phyloP scores from a whole-genome alignment of 2,329 filamentous ascomycete genomes.

The Calcarisporium arbuscula region DNA sequence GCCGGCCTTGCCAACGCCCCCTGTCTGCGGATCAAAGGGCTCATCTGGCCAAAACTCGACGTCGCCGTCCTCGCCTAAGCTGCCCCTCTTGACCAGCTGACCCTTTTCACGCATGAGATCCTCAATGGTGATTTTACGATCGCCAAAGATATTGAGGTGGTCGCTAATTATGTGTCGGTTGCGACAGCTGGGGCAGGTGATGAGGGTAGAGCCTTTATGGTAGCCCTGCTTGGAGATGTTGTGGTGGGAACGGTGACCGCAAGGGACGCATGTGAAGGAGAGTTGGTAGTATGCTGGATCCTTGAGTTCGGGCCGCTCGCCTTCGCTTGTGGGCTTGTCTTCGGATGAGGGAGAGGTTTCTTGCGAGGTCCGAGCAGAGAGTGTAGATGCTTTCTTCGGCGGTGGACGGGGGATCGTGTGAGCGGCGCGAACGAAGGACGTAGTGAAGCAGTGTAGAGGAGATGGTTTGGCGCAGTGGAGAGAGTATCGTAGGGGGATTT shows the following conservation, averaged over 20 bases:
- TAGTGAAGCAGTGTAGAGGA: conserved; percentile 5
- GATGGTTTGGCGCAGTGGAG: conserved; percentile 11
- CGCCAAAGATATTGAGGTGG: conserved; percentile 73
- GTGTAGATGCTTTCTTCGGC: conserved; percentile 4
- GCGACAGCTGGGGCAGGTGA: conserved; percentile 79
- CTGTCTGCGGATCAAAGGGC: conserved; percentile 14
- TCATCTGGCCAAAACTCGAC: conserved; percentile 88
- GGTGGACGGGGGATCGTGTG: conserved; percentile 32
- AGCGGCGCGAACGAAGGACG: conserved; percentile 19
- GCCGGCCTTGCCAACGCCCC: conserved; percentile 9
- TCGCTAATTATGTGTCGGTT: conserved; percentile 90
- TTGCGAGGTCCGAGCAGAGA: neutral
- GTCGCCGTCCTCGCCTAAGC: conserved; percentile 70
- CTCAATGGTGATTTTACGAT: conserved; percentile 64
- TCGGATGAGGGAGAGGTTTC: conserved; percentile 5
- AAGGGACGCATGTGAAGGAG: conserved; percentile 89
- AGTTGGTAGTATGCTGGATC: conserved; percentile 71
- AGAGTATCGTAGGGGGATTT: conserved; percentile 9
- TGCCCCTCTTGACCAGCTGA: conserved; percentile 64
- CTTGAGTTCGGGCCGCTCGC: conserved; percentile 22
- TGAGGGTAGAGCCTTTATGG: conserved; percentile 80
- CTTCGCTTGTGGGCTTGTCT: conserved; percentile 20
- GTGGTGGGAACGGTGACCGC: conserved; percentile 73
- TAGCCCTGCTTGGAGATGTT: conserved; percentile 90
- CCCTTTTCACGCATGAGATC: conserved; percentile 74